These are phyloP conservation scores for Suhomyces taliae DNA, from an alignment of 1,139 yeast species.

Conservation along the genomic window DNA sequence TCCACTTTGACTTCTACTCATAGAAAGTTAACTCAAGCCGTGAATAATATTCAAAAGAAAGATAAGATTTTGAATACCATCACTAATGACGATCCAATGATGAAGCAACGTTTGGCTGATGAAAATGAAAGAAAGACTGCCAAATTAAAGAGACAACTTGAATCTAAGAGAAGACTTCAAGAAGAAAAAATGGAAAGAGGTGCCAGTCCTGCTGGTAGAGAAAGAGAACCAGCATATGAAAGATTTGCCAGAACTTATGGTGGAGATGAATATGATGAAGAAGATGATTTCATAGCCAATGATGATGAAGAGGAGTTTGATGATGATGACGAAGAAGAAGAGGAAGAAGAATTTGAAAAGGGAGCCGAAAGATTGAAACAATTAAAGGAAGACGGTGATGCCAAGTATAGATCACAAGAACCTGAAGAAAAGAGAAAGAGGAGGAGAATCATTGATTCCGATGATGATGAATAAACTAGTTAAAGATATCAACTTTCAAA, in stretches of 20 bases:
- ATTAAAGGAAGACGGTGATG: conserved; percentile 59
- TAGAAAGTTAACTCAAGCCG: conserved; percentile 73
- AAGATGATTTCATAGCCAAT: conserved; percentile 44
- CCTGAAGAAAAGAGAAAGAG: conserved; percentile 38
- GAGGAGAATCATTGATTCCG: conserved; percentile 58
- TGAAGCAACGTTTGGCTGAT: conserved; percentile 78
- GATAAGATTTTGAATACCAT: conserved; percentile 63
- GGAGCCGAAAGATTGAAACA: conserved; percentile 65
- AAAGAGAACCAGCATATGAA: conserved; percentile 41
- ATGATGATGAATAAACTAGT: conserved; percentile 42
- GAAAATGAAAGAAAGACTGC: conserved; percentile 71
- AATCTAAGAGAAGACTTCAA: conserved; percentile 50
- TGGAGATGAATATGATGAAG: conserved; percentile 48
- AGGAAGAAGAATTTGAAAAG: conserved; percentile 56
- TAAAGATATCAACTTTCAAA: no score
- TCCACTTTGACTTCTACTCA: conserved; percentile 84
- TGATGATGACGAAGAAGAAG: conserved; percentile 57
- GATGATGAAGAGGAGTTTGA: conserved; percentile 53
- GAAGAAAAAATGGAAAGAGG: conserved; percentile 43
- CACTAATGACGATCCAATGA: conserved; percentile 84
- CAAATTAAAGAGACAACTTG: conserved; percentile 68
- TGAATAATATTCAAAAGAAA: conserved; percentile 63
- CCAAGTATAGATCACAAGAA: conserved; percentile 45
- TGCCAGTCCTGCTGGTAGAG: conserved; percentile 25
- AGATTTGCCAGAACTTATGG: conserved; percentile 42